These are phyloP conservation scores for Bipolaris cookei DNA, from an alignment of 2,329 filamentous ascomycete species.

Conservation along the genomic window DNA sequence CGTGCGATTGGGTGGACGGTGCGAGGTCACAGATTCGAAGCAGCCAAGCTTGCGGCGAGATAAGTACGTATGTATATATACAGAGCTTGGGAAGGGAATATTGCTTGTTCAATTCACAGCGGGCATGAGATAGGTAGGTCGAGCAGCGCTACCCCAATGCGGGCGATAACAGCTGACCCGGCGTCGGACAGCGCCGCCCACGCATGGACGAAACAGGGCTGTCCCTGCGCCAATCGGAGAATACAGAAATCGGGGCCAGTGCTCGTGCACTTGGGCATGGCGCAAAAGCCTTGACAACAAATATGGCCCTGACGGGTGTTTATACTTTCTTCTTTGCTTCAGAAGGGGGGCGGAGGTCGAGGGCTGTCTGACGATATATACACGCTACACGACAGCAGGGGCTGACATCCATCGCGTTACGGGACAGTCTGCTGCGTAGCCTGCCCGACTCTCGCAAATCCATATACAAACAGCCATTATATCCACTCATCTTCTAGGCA, in stretches of 20 bases:
- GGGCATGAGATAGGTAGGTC: constrained; percentile 16
- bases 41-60: neutral
- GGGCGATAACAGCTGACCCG: constrained; percentile 16
- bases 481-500: neutral
- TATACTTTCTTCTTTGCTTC: constrained; percentile 12
- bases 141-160: constrained; percentile 2
- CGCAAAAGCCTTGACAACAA: neutral
- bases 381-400: neutral
- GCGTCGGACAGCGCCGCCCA: constrained; percentile 17
- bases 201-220: constrained; percentile 5
- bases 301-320: neutral
- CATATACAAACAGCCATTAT: neutral
- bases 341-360: neutral
- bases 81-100: neutral
- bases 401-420: neutral
- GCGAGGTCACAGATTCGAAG: neutral
- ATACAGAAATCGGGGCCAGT: constrained; percentile 4
- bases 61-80: neutral
- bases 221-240: constrained; percentile 16
- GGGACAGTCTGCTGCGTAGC: neutral
- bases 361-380: neutral
- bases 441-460: neutral
- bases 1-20: neutral
- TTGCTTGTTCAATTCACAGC: constrained; percentile 9
- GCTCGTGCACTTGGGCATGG: neutral